Base-by-base conservation (phyloP, 306 rosid genomes). In the Quillaja saponaria region DNA sequence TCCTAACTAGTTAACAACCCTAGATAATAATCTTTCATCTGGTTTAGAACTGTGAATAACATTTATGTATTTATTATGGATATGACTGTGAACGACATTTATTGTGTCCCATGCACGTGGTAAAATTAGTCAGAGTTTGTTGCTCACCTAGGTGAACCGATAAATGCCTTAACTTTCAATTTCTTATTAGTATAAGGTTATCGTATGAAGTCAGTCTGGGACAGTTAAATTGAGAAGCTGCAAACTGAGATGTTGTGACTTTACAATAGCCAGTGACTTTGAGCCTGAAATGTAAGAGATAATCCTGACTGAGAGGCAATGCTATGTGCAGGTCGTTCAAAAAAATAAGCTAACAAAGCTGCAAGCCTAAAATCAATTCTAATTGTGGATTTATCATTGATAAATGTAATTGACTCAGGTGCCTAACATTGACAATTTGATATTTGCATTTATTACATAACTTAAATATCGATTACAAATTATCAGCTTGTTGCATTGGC, bases 401-500 rank as follows among this genome's bases (percentile, higher is more conserved):
- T 39, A 35, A 11, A n/a, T 31, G 38, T 31, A 60, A 67, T 64
- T 34, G 55, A 51, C 53, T 50, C 46, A 37, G 25, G 46, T 55
- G 42, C 46, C 13, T 2, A 39, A 39, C 44, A 8, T 39, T 39
- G 10, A 39, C 13, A 8, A 39, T 8, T 39, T 8, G 3, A 2
- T 39, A 2, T 39, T 7, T 39, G 10, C 44, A 39, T 39, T 49
- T 47, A 6, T 17, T 60, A 38, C 41, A 37, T 25, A 25, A 39
- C 2, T 10, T 5, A 37, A 39, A 39, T 39, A 12, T 39, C 44
- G 6, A 2, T 12, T 39, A 54, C 31, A 31, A 55, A 21, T 68
- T 35, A 25, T 35, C n/a, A 47, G 66, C 10, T 39, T 33, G 40
- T 51, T 78, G 44, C 20, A 45, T 63, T 40, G 74, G 62, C 79